Evolutionary conservation across 208 protist species (phyloP), one percentile per base, ranked within the genome.

Genomic region (Trypanosoma vivax): DNA sequence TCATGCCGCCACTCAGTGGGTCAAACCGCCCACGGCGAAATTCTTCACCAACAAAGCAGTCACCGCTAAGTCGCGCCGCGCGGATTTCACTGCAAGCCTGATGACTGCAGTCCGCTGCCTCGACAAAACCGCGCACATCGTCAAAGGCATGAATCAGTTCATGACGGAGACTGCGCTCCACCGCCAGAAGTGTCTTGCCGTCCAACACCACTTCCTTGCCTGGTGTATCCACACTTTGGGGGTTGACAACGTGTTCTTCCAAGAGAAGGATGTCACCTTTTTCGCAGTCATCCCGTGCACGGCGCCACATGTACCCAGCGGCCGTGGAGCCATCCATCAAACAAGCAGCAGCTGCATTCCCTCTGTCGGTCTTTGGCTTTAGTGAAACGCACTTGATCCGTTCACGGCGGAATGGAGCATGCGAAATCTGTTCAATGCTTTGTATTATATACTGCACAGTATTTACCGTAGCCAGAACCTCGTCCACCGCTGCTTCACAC

Each of bases 141-240:
- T 97, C 94, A 62, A 88, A 97, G 27, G 90, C 91, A 60, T 97
- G 94, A 13, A 97, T 83, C 7, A 97, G 84, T 71, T 97, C 92
- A 59, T 97, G 94, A 6, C 85, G 72, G n/a, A 95, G 53, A 70
- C 78, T 86, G 14, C 82, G 76, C 64, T 93, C 86, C 9, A 83
- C 68, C 16, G 50, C 42, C 2, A 33, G 29, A 14, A 37, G 23
- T 9, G 47, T 70, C 7, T 45, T 63, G 10, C 35, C 35, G 21
- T 39, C 53, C 11, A 45, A 41, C 2, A 31, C 37, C 27, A 29
- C 7, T 19, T 5, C 9, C 18, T 13, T 34, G 18, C 11, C 24
- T 13, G 6, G 10, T 7, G 49, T 45, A 16, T 34, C 19, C 10
- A 10, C 14, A 10, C 28, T 29, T 14, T 41, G 30, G 6, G 25